Conservation (phyloP, 164 flowering plant genomes). For the Piper longum region DNA sequence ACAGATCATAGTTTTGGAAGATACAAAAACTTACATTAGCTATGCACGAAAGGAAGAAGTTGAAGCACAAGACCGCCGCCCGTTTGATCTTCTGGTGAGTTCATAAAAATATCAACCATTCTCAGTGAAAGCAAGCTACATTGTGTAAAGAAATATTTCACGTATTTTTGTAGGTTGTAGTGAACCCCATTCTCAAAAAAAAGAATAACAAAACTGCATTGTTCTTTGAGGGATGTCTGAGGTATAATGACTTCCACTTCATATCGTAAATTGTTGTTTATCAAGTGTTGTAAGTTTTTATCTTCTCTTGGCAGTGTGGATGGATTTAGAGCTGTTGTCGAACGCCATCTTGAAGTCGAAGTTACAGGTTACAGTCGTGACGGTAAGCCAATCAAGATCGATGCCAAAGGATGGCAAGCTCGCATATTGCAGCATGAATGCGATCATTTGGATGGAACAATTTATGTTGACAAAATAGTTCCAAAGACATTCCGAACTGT, state of each 20-base stretch:
- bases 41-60: slow-evolving; percentile 60
- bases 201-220: slow-evolving; percentile 57
- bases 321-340: slow-evolving; percentile 84
- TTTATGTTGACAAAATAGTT: slow-evolving; percentile 82
- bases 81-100: slow-evolving; percentile 92
- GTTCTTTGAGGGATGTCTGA: slow-evolving; percentile 89
- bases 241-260: slow-evolving; percentile 24
- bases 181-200: slow-evolving; percentile 74
- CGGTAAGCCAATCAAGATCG: slow-evolving; percentile 56
- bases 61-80: slow-evolving; percentile 56
- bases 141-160: neutral
- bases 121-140: neutral
- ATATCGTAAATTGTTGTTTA: neutral
- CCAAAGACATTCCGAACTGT: slow-evolving; percentile 67
- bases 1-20: slow-evolving; percentile 92
- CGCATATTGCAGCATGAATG: slow-evolving; percentile 90
- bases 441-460: slow-evolving; percentile 83
- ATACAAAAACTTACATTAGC: slow-evolving; percentile 67
- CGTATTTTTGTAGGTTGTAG: slow-evolving; percentile 48
- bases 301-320: slow-evolving; percentile 42
- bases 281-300: neutral
- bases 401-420: slow-evolving; percentile 91
- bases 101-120: neutral
- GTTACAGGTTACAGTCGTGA: slow-evolving; percentile 63
- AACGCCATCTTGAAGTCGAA: slow-evolving; percentile 66